Evolutionary conservation across 2,329 filamentous ascomycete genomes (phyloP).

Genomic region (Cladosporium sp.): DNA sequence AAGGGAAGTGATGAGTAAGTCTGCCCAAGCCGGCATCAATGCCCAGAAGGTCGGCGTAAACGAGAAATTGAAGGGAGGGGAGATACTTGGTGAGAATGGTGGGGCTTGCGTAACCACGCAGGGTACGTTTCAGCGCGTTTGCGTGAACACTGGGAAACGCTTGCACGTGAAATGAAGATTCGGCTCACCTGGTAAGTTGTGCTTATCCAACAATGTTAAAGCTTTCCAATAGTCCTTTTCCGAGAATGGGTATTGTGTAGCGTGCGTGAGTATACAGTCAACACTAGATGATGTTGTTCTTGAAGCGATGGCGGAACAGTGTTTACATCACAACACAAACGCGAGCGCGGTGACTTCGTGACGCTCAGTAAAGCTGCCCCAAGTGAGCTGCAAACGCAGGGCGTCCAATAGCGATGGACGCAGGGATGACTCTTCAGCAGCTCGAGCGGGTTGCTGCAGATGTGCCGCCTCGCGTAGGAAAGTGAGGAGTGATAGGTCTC

Average conservation of each 20-base stretch:
- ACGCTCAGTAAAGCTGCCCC: not conserved
- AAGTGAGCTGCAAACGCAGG: not conserved
- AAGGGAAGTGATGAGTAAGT: not conserved
- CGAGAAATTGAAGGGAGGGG: not conserved
- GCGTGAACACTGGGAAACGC: not conserved
- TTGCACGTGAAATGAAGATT: not conserved
- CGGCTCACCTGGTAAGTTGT: not conserved
- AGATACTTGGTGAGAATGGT: not conserved
- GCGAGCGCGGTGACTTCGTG: not conserved
- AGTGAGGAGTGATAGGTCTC: conserved; percentile 8
- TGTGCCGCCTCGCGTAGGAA: not conserved
- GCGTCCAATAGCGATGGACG: not conserved
- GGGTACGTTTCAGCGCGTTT: not conserved
- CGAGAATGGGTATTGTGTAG: not conserved
- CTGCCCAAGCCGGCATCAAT: not conserved
- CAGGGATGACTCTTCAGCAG: not conserved
- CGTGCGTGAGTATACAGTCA: not conserved
- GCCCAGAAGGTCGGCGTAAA: no score
- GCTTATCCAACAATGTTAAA: not conserved
- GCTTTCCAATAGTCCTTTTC: not conserved
- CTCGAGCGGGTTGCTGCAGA: not conserved
- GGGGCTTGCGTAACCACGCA: not conserved
- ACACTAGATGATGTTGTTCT: not conserved
- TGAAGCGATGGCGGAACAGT: not conserved
- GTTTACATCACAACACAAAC: not conserved